Evolutionary conservation across 208 protist species (phyloP), one percentile per base, ranked within the genome.

Genomic region (Lotmaria passim): DNA sequence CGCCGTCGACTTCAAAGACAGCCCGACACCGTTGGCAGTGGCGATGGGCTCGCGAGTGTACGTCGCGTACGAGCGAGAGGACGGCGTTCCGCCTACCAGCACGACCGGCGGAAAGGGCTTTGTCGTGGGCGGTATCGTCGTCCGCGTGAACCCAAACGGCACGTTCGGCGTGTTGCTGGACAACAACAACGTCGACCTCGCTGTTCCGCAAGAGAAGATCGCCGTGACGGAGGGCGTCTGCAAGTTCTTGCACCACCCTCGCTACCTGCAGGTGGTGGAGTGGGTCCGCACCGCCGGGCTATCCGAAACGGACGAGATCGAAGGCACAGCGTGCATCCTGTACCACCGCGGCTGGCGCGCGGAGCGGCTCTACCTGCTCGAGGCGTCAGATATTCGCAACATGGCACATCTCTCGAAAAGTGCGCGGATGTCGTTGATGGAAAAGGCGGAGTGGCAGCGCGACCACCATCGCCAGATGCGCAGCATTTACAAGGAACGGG

Each of bases 401-500:
- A 73, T 94, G 47, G 73, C 78, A 36, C 89, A 96, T 55, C 79
- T 96, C 8, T 87, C 81, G 39, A 88, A 93, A 70, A 84, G 76
- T 56, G 81, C 85, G 23, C 86, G 91, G 26, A 89, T 94, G 81
- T 87, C 81, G 66, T 80, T 96, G 19, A 77, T 94, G 67, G 91
- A 96, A 79, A 93, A 93, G 78, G 88, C 91, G 34, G 91, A 96
- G 69, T 94, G 88, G 91, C 83, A 96, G 75, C 83, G 88, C 33
- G 91, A 96, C 48, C 86, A 94, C 50, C 88, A 96, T 65, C 78
- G 88, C 0, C 88, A 94, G 50, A 86, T 84, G 75, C 88, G 88
- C 53, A 87, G 81, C 72, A 85, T 93, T 41, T 86, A 90, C 68
- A 90, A 89, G 63, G 91, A 94, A 63, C 86, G 88, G 2, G 83